phyloP scores from a whole-genome alignment of 495 filamentous ascomycete species.

The Neurospora sp. region DNA sequence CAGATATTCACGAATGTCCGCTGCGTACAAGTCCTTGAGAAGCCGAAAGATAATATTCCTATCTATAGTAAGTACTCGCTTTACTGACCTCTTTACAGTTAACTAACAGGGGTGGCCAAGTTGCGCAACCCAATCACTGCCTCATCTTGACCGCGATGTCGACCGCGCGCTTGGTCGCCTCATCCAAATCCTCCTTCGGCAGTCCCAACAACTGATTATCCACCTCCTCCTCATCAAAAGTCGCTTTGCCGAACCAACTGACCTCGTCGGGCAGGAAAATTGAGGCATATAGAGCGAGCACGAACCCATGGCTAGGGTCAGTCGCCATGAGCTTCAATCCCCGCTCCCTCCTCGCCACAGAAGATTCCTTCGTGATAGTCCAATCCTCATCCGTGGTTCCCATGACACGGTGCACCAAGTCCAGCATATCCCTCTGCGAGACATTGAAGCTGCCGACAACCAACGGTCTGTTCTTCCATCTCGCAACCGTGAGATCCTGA shows the following conservation, averaged over 20 bases:
- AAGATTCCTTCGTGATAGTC: constrained; percentile 37
- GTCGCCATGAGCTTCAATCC: constrained; percentile 30
- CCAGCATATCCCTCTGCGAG: constrained; percentile 39
- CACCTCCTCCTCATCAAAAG: constrained; percentile 25
- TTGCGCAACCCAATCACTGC: background rate
- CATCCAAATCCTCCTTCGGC: constrained; percentile 51
- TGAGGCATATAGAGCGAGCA: constrained; percentile 39
- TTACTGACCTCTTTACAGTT: background rate
- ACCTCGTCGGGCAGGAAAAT: constrained; percentile 40
- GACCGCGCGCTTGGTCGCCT: constrained; percentile 35
- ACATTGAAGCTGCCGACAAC: constrained; percentile 33
- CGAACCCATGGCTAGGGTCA: constrained; percentile 39
- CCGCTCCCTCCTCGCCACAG: constrained; percentile 31
- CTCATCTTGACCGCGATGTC: constrained; percentile 10
- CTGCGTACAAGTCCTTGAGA: background rate
- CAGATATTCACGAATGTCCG: too few species aligned
- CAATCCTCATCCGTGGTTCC: constrained; percentile 45
- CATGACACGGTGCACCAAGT: constrained; percentile 39
- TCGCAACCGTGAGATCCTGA: constrained; percentile 15
- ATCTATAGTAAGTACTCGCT: background rate
- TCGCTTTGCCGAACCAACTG: constrained; percentile 7
- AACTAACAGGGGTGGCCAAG: background rate
- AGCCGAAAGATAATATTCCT: background rate
- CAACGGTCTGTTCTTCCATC: constrained; percentile 29
- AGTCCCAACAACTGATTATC: constrained; percentile 44